Base-by-base conservation (phyloP, 73 alveolate genomes). In the Tetrahymena borealis region DNA sequence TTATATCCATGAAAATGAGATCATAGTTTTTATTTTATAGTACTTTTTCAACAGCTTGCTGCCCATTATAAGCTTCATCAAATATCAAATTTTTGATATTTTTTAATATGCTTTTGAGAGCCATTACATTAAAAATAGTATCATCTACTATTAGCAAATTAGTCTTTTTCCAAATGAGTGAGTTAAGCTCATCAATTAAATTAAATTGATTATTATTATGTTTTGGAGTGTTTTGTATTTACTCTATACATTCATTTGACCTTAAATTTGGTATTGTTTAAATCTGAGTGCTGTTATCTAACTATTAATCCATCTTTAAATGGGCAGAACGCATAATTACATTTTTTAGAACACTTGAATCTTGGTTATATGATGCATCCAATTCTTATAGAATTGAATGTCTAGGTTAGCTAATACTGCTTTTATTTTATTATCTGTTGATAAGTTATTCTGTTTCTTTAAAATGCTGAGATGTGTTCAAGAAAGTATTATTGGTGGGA, bases 51-150 rank as follows among this genome's bases (percentile, higher is more conserved):
- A 79, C n/a, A 79, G 91, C 91, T 38, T 79, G 11, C 24, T 79
- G 40, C 91, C 91, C 91, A 79, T 79, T 79, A 32, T 79, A 79
- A 18, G 91, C 91, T 32, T 79, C 91, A 15, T 79, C 91, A 31
- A 79, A 79, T 15, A 79, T 36, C 8, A 36, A 79, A 31, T 79
- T 79, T 4, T 11, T 36, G 15, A 79, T 32, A 18, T 79, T 79
- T 38, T 79, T 79, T 10, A 79, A 40, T n/a, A 79, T 79, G n/a
- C 41, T 36, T 79, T 79, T 79, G 20, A 79, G 32, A 16, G 91
- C 91, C 43, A 79, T 36, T 9, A 79, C 32, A 32, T 79, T 79
- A 31, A 79, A 36, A n/a, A 38, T 33, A 6, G 91, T 79, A 18
- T 79, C 91, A 32, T 79, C 91, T 13, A 79, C 91, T 3, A 79